Percentiles rank a stretch among this genome's conserved stretches.
These are phyloP conservation scores for Colletotrichum sidae DNA, from an alignment of 2,329 filamentous ascomycete genomes.

Conservation along the genomic window DNA sequence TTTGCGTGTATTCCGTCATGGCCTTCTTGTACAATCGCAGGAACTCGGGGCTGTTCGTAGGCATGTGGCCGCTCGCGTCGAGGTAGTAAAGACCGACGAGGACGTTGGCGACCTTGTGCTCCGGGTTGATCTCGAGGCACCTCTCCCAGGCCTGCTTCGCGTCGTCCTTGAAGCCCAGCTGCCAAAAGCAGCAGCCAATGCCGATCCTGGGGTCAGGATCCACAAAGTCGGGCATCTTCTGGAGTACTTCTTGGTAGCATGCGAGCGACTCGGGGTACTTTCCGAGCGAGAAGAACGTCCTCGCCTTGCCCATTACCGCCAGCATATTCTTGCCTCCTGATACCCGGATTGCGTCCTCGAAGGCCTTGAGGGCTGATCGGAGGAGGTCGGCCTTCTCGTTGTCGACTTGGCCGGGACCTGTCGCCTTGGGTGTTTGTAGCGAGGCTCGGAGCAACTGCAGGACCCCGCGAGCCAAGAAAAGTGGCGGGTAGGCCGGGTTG, in stretches of 20 bases:
- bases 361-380: slow-evolving; percentile 88
- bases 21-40: slow-evolving; percentile 88
- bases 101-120: slow-evolving; percentile 91
- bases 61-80: slow-evolving; percentile 84
- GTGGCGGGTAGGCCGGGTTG: slow-evolving; percentile 90
- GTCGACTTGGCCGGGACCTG: slow-evolving; percentile 72
- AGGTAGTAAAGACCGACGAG: slow-evolving; percentile 92
- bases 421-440: slow-evolving; percentile 79
- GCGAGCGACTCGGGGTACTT: slow-evolving; percentile 87
- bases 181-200: slow-evolving; percentile 97
- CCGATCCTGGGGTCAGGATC: slow-evolving; percentile 97
- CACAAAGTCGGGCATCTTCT: slow-evolving; percentile 85
- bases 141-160: slow-evolving; percentile 92
- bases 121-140: slow-evolving; percentile 80
- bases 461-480: slow-evolving; percentile 92
- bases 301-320: slow-evolving; percentile 89
- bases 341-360: slow-evolving; percentile 90
- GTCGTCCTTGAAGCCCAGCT: slow-evolving; percentile 92
- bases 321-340: slow-evolving; percentile 91
- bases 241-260: slow-evolving; percentile 87
- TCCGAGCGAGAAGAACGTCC: slow-evolving; percentile 86
- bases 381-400: slow-evolving; percentile 83
- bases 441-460: slow-evolving; percentile 90
- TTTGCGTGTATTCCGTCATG: slow-evolving; percentile 94
- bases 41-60: slow-evolving; percentile 87